Percentiles rank a stretch among this genome's conserved stretches.
These are phyloP conservation scores for Coemansia sp. DNA, from an alignment of 192 early-diverging fungal genomes.

Conservation along the genomic window DNA sequence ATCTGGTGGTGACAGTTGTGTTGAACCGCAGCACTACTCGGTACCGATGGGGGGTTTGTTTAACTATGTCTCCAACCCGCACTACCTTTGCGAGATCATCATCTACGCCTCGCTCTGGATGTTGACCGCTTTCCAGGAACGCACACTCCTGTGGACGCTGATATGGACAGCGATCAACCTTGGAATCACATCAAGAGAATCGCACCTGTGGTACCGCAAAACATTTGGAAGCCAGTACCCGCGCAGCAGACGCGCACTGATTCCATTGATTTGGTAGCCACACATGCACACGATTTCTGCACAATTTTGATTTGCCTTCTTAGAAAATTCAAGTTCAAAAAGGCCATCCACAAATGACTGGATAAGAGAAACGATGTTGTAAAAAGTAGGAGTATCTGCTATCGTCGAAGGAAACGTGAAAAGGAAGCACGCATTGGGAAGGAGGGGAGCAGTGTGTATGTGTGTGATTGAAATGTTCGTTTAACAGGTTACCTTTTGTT, in stretches of 20 bases:
- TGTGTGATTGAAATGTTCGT: too few species aligned
- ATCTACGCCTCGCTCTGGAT: constrained; percentile 63
- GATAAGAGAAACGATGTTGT: too few species aligned
- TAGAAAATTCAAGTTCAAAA: too few species aligned
- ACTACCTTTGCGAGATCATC: constrained; percentile 73
- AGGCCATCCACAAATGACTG: too few species aligned
- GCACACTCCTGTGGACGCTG: constrained; percentile 49
- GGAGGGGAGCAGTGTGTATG: too few species aligned
- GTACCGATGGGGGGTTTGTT: constrained; percentile 72
- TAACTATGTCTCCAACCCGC: constrained; percentile 60
- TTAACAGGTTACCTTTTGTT: neutral
- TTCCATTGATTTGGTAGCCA: constrained; percentile 36
- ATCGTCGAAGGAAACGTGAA: too few species aligned
- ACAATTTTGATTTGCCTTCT: neutral
- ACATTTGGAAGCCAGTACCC: constrained; percentile 61
- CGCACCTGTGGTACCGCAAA: constrained; percentile 65
- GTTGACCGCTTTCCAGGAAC: constrained; percentile 46
- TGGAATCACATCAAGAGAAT: constrained; percentile 61
- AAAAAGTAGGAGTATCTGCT: too few species aligned
- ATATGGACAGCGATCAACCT: constrained; percentile 67
- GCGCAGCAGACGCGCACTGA: constrained; percentile 19
- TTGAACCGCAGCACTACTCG: constrained; percentile 38
- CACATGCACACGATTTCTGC: neutral
- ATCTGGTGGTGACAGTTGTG: neutral
- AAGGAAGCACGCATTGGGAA: neutral